A percentile compares a stretch with the other conserved stretches of the same genome.
Evolutionary conservation across 1,139 yeast species (phyloP).

Genomic region (Scheffersomyces quercinus): DNA sequence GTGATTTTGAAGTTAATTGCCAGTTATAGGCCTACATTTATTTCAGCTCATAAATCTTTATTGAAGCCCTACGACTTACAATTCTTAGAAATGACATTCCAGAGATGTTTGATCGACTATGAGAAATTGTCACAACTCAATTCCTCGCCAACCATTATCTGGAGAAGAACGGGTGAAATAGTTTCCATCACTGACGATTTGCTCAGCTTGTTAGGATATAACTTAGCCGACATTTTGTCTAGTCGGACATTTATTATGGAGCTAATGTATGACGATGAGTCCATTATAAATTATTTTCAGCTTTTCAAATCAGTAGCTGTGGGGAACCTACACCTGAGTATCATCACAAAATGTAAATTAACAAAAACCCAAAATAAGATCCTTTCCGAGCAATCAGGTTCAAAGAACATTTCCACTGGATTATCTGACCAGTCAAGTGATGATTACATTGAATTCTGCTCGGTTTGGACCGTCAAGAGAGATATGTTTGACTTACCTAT

Average conservation of each 20-base stretch:
- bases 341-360: slow-evolving; percentile 49
- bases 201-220: slow-evolving; percentile 60
- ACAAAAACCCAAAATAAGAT: slow-evolving; percentile 24
- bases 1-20: slow-evolving; percentile 66
- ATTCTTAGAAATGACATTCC: slow-evolving; percentile 68
- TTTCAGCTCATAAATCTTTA: slow-evolving; percentile 67
- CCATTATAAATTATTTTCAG: slow-evolving; percentile 44
- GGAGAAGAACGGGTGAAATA: slow-evolving; percentile 79
- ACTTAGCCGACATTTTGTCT: slow-evolving; percentile 46
- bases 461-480: slow-evolving; percentile 70
- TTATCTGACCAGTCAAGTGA: slow-evolving; percentile 16
- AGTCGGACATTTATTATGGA: slow-evolving; percentile 56
- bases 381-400: slow-evolving; percentile 2
- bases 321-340: slow-evolving; percentile 51
- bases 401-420: slow-evolving; percentile 6
- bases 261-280: slow-evolving; percentile 50
- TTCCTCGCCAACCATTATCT: slow-evolving; percentile 69
- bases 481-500: slow-evolving; percentile 88
- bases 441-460: slow-evolving; percentile 50
- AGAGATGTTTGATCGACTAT: slow-evolving; percentile 65
- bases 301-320: slow-evolving; percentile 52
- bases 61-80: slow-evolving; percentile 64
- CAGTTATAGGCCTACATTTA: slow-evolving; percentile 69
- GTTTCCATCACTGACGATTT: slow-evolving; percentile 71
- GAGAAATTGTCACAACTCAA: slow-evolving; percentile 59